Percentiles rank a stretch among this genome's conserved stretches.
phyloP scores from a whole-genome alignment of 495 filamentous ascomycete species.

The Zalerion maritima region DNA sequence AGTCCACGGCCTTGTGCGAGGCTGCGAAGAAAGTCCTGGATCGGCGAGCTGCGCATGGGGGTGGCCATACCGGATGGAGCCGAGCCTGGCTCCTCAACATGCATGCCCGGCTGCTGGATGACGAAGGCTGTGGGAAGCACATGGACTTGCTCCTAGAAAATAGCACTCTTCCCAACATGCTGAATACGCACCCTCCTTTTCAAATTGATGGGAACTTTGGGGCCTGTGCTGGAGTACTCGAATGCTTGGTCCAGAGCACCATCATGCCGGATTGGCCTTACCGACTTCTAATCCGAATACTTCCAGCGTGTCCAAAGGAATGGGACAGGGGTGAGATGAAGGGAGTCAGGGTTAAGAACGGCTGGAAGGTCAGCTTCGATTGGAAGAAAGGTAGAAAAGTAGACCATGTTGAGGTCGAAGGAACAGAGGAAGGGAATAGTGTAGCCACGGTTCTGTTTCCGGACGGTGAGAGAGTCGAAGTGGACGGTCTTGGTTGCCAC shows the following conservation, averaged over 20 bases:
- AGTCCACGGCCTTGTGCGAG: slow-evolving; percentile 5
- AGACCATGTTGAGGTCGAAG: too few relatives aligned
- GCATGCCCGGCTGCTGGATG: slow-evolving; percentile 19
- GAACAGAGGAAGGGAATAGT: too few relatives aligned
- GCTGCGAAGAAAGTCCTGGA: slow-evolving; percentile 16
- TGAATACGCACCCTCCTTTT: slow-evolving; percentile 28
- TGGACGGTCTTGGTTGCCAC: too few relatives aligned
- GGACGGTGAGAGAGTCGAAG: too few relatives aligned
- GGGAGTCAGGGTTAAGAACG: slow-evolving; percentile 24
- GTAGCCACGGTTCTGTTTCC: too few relatives aligned
- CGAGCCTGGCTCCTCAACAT: slow-evolving; percentile 35
- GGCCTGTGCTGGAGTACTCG: slow-evolving; percentile 29
- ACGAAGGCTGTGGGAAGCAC: slow-evolving; percentile 20
- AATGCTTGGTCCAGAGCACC: slow-evolving; percentile 29
- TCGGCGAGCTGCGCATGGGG: slow-evolving; percentile 14
- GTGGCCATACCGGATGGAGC: slow-evolving; percentile 35
- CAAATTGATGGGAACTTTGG: slow-evolving; percentile 40
- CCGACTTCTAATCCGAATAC: slow-evolving; percentile 20
- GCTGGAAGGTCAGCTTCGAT: slow-evolving; percentile 22
- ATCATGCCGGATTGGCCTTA: slow-evolving; percentile 14
- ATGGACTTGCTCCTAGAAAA: slow-evolving; percentile 20
- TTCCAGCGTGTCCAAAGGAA: slow-evolving; percentile 23
- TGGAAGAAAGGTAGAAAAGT: slow-evolving; percentile 19
- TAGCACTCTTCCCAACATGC: slow-evolving; percentile 24
- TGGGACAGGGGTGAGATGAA: slow-evolving; percentile 21